phyloP scores from a whole-genome alignment of 208 protist genomes.

The Leishmania turanica region DNA sequence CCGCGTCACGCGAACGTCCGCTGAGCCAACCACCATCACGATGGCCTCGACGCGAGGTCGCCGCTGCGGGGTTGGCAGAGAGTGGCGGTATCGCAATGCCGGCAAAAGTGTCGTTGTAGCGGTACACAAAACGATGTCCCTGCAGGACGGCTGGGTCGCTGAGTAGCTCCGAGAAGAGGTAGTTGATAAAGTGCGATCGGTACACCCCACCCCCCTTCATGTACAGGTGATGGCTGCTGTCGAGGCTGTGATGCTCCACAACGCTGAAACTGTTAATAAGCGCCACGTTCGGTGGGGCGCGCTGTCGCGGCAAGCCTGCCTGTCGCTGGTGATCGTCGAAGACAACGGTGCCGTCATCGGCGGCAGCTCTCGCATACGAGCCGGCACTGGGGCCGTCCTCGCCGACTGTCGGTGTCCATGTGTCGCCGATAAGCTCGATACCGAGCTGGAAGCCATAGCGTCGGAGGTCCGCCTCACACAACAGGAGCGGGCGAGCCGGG shows the following conservation, averaged over 20 bases:
- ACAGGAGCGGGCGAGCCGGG: slow-evolving; percentile 47
- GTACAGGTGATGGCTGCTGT: slow-evolving; percentile 78
- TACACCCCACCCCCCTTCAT: slow-evolving; percentile 74
- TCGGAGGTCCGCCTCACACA: slow-evolving; percentile 74
- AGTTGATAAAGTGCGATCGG: slow-evolving; percentile 84
- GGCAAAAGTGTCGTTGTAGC: slow-evolving; percentile 83
- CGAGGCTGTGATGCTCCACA: slow-evolving; percentile 80
- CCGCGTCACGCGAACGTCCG: background rate
- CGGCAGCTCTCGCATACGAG: background rate
- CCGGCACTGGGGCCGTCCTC: slow-evolving; percentile 6
- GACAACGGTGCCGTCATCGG: background rate
- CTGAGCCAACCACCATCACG: background rate
- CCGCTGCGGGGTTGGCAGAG: slow-evolving; percentile 7
- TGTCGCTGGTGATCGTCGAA: background rate
- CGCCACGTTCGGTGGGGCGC: slow-evolving; percentile 58
- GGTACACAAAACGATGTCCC: slow-evolving; percentile 57
- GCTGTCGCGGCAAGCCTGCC: slow-evolving; percentile 21
- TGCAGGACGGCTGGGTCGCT: slow-evolving; percentile 37
- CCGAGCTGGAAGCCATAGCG: slow-evolving; percentile 80
- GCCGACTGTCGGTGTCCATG: slow-evolving; percentile 54
- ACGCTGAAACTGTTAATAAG: slow-evolving; percentile 90
- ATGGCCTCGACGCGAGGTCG: background rate
- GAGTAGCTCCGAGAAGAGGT: slow-evolving; percentile 67
- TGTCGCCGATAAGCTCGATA: slow-evolving; percentile 82
- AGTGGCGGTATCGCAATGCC: slow-evolving; percentile 59